A percentile compares a stretch with the other conserved stretches of the same genome.
These are phyloP conservation scores for Melanogaster broomeanus DNA, from an alignment of 768 basidiomycete genomes.

Conservation along the genomic window DNA sequence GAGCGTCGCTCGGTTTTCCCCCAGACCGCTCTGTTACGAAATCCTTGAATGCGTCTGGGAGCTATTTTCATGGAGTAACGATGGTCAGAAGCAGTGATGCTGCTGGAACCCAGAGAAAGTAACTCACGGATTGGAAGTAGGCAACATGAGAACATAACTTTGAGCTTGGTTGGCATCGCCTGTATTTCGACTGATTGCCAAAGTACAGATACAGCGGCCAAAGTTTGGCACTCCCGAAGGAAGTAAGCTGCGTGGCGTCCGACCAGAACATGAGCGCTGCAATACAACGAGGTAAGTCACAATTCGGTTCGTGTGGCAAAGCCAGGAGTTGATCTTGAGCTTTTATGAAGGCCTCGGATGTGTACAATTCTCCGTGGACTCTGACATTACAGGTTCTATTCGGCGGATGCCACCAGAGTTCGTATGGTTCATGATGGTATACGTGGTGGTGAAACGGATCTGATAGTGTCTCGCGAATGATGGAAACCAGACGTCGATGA, in stretches of 20 bases:
- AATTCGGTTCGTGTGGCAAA: slow-evolving; percentile 14
- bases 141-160: slow-evolving; percentile 5
- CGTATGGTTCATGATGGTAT: slow-evolving; percentile 8
- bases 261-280: slow-evolving; percentile 36
- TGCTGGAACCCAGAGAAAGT: not conserved
- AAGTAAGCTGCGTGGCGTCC: slow-evolving; percentile 30
- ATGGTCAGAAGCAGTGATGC: not conserved
- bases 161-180: slow-evolving; percentile 8
- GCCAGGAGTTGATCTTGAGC: slow-evolving; percentile 11
- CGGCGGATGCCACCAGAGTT: not conserved
- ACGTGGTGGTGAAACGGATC: slow-evolving; percentile 4
- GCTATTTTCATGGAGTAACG: slow-evolving; percentile 1
- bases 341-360: slow-evolving; percentile 9
- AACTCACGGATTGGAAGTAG: slow-evolving; percentile 8
- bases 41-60: slow-evolving; percentile 10
- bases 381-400: not conserved
- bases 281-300: too few relatives aligned
- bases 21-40: not conserved
- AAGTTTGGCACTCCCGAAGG: slow-evolving; percentile 29
- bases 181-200: slow-evolving; percentile 26
- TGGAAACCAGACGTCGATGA: slow-evolving; percentile 9
- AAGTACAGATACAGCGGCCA: slow-evolving; percentile 27
- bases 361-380: slow-evolving; percentile 18
- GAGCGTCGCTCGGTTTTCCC: not conserved
- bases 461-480: slow-evolving; percentile 15